Base-by-base conservation (phyloP, 257 asterid species). In the Solanum chilense region DNA sequence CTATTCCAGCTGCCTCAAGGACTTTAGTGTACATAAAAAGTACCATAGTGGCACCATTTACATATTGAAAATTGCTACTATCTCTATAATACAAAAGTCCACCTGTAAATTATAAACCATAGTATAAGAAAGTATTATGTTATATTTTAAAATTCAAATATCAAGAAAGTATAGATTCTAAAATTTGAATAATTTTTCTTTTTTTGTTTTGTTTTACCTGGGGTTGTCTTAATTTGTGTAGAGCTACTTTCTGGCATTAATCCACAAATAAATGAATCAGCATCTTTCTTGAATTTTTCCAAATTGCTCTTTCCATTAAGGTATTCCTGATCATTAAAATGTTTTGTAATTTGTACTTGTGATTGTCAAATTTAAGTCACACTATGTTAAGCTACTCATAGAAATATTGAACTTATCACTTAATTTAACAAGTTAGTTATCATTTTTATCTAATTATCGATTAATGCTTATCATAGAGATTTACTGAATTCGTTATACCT, bases 201-300 rank as follows among this genome's bases (percentile, higher is more conserved):
- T 52, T 52, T 33, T 3, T 33, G 5, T 33, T 29, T 29, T 31
- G 4, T 33, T 18, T 56, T 74, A 93, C 99, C 99, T 15, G 97
- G 98, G 74, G 98, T 96, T 71, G 98, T 95, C 82, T 85, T 90
- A 37, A 96, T 89, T 77, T 92, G 96, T 41, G 88, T 25, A 71
- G 94, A 92, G 90, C 91, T 89, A 82, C 99, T 96, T 82, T 93
- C 96, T 0, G 98, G 97, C 95, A 95, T 95, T 89, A 95, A 69
- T 41, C 94, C 87, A 44, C 98, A 96, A 31, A 93, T 94, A 85
- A 96, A 96, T 75, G 96, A 89, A 85, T 96, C 98, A 5, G 91
- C 94, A 60, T 86, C 94, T 39, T n/a, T 88, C 89, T 96, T 95
- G 87, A 89, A 96, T 77, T 87, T 93, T 0, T 86, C 89, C 84